A percentile compares a stretch with the other conserved stretches of the same genome.
phyloP scores from a whole-genome alignment of 768 basidiomycete species.

The Mycena olivaceomarginata region DNA sequence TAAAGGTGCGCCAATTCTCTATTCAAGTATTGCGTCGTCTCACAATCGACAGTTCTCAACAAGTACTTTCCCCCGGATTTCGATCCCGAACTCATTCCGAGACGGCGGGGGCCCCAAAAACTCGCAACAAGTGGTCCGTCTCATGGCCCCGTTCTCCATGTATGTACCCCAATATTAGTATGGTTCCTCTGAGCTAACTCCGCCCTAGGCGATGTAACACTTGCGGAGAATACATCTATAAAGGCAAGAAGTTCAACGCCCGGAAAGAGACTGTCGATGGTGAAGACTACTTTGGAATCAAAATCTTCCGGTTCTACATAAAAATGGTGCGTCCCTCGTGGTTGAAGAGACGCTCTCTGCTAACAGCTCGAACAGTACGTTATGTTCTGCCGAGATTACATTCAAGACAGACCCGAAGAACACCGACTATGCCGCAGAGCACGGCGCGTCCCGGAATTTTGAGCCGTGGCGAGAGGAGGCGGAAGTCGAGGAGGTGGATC shows the following conservation, averaged over 20 bases:
- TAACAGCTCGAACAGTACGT: slow-evolving; percentile 73
- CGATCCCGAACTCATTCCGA: slow-evolving; percentile 96
- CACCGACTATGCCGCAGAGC: slow-evolving; percentile 94
- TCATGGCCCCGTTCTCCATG: slow-evolving; percentile 99
- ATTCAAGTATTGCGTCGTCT: not conserved
- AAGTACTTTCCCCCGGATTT: slow-evolving; percentile 99
- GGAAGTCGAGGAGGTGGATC: slow-evolving; percentile 88
- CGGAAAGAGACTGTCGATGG: slow-evolving; percentile 98
- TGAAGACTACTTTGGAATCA: slow-evolving; percentile 99
- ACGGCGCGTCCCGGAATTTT: slow-evolving; percentile 98
- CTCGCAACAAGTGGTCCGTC: slow-evolving; percentile 96
- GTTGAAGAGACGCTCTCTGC: not conserved
- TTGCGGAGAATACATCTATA: slow-evolving; percentile 99
- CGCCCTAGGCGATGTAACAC: slow-evolving; percentile 88
- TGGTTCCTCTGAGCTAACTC: slow-evolving; percentile 33
- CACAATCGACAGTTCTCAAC: slow-evolving; percentile 80
- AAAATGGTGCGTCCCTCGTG: slow-evolving; percentile 81
- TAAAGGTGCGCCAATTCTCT: slow-evolving; percentile 29
- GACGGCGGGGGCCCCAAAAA: slow-evolving; percentile 93
- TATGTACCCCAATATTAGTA: slow-evolving; percentile 57
- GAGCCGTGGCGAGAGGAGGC: slow-evolving; percentile 96
- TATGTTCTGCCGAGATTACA: slow-evolving; percentile 98
- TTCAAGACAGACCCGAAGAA: slow-evolving; percentile 99
- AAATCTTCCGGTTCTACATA: slow-evolving; percentile 95
- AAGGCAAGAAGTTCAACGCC: slow-evolving; percentile 99